phyloP scores from a whole-genome alignment of 2,329 filamentous ascomycete genomes.

The Ophiocordyceps unilateralis region DNA sequence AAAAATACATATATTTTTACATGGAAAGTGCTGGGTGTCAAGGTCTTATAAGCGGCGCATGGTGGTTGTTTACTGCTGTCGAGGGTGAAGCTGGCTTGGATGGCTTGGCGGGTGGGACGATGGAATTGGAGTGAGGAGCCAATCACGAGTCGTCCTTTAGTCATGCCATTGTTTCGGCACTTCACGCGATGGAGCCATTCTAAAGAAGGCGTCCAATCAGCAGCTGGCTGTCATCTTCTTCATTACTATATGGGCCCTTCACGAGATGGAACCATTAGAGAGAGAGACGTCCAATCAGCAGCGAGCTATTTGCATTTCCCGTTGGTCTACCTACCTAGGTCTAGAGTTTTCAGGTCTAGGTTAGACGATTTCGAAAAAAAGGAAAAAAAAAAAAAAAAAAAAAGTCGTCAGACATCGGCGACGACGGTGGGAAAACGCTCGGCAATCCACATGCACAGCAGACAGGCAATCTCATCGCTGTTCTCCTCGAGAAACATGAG shows the following conservation, averaged over 20 bases:
- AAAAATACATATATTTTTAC: too few species aligned
- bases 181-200: conserved; percentile 7
- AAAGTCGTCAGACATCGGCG: too few species aligned
- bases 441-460: conserved; percentile 20
- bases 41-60: conserved; percentile 2
- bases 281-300: background rate
- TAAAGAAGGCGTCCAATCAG: background rate
- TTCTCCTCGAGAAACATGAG: conserved; percentile 37
- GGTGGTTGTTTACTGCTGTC: too few species aligned
- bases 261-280: too few species aligned
- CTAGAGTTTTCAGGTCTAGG: too few species aligned
- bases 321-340: background rate
- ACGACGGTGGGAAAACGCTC: background rate
- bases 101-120: background rate
- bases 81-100: too few species aligned
- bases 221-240: background rate
- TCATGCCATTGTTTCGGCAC: conserved; percentile 13
- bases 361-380: too few species aligned
- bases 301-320: background rate
- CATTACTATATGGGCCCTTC: too few species aligned
- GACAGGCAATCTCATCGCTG: conserved; percentile 22
- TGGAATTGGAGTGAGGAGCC: conserved; percentile 3
- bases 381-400: too few species aligned
- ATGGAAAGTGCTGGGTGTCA: too few species aligned
- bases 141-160: conserved; percentile 15